phyloP scores from a whole-genome alignment of 441 rosid genomes.

The Croton laevigatus region DNA sequence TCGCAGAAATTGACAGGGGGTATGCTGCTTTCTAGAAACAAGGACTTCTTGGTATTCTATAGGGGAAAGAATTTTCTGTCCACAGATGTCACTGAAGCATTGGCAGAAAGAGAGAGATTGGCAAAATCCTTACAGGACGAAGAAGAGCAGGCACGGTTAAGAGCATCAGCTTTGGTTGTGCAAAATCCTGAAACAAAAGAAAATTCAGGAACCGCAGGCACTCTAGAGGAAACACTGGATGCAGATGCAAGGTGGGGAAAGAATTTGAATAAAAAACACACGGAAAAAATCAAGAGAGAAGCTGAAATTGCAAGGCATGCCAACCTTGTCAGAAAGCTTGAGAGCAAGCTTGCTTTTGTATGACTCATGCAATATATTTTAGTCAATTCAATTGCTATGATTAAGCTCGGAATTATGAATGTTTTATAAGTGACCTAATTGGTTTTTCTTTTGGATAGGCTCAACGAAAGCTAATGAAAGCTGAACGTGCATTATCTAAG shows the following conservation, averaged over 20 bases:
- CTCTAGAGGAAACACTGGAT: conserved; percentile 82
- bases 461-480: conserved; percentile 66
- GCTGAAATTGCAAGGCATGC: conserved; percentile 65
- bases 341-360: conserved; percentile 69
- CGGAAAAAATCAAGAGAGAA: conserved; percentile 59
- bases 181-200: conserved; percentile 36
- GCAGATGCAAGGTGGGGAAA: conserved; percentile 83
- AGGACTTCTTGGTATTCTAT: conserved; percentile 89
- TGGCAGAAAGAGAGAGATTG: conserved; percentile 77
- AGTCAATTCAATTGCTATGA: not conserved
- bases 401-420: not conserved
- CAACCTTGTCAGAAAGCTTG: conserved; percentile 64
- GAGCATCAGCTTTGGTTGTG: conserved; percentile 59
- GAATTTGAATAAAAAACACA: conserved; percentile 46
- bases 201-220: conserved; percentile 62
- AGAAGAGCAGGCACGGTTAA: conserved; percentile 89
- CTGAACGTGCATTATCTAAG: conserved; percentile 69
- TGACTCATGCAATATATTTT: conserved; percentile 29
- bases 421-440: conserved; percentile 2
- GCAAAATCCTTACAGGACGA: conserved; percentile 73
- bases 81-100: conserved; percentile 65
- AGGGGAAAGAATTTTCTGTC: conserved; percentile 88
- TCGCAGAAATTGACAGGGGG: conserved; percentile 95
- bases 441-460: conserved; percentile 45
- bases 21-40: conserved; percentile 73